Evolutionary conservation across 768 basidiomycete genomes (phyloP).

Genomic region (Solioccasus polychromus): DNA sequence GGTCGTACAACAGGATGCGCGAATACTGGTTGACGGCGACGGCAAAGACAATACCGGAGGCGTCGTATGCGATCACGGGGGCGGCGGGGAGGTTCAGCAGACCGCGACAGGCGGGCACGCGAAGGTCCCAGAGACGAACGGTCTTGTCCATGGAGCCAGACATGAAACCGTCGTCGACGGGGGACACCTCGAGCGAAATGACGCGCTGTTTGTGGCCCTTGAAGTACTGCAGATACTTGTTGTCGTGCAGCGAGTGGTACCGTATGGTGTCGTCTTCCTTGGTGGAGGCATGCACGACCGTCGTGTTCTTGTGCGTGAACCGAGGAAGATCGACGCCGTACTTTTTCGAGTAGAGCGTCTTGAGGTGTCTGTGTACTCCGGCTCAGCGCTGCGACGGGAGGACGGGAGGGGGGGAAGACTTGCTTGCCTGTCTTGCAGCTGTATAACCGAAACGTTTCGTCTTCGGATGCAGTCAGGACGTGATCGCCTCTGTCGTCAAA

Average conservation of each 20-base stretch:
- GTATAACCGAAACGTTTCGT: slow-evolving; percentile 89
- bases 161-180: slow-evolving; percentile 93
- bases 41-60: slow-evolving; percentile 80
- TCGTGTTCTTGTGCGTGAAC: slow-evolving; percentile 88
- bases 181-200: slow-evolving; percentile 86
- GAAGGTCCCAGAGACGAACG: slow-evolving; percentile 94
- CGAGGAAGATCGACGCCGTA: slow-evolving; percentile 94
- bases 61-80: slow-evolving; percentile 83
- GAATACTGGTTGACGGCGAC: slow-evolving; percentile 81
- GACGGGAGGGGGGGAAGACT: slow-evolving; percentile 43
- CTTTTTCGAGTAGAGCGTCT: slow-evolving; percentile 88
- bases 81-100: slow-evolving; percentile 69
- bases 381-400: slow-evolving; percentile 27
- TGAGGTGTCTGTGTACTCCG: slow-evolving; percentile 53
- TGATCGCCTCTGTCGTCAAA: slow-evolving; percentile 92
- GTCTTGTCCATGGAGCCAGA: slow-evolving; percentile 93
- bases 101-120: slow-evolving; percentile 74
- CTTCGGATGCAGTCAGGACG: slow-evolving; percentile 84
- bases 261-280: slow-evolving; percentile 94
- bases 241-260: slow-evolving; percentile 94
- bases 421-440: slow-evolving; percentile 90
- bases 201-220: slow-evolving; percentile 90
- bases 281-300: slow-evolving; percentile 87
- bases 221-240: slow-evolving; percentile 95
- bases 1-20: slow-evolving; percentile 83